phyloP scores from a whole-genome alignment of 305 asterid genomes.

The Rubia peregrina region DNA sequence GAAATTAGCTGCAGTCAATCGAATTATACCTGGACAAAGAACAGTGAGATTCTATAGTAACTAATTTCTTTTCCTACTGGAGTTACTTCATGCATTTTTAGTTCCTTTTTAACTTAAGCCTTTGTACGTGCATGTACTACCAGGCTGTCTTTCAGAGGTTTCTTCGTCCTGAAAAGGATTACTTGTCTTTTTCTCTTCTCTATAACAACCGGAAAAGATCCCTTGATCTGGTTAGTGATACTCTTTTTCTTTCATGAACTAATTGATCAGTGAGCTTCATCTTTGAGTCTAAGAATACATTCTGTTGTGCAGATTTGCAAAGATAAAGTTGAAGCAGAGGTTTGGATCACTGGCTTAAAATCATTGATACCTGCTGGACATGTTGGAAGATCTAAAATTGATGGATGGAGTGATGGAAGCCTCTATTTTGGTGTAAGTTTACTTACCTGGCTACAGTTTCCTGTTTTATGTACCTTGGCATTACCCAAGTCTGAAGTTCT shows the following conservation, averaged over 20 bases:
- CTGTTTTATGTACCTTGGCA: slow-evolving; percentile 2
- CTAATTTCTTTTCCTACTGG: slow-evolving; percentile 6
- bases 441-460: slow-evolving; percentile 14
- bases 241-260: not conserved
- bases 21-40: slow-evolving; percentile 94
- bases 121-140: slow-evolving; percentile 12
- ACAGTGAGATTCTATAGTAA: slow-evolving; percentile 51
- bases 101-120: not conserved
- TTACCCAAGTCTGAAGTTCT: not conserved
- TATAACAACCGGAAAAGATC: slow-evolving; percentile 90
- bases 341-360: slow-evolving; percentile 84
- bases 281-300: slow-evolving; percentile 16
- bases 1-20: slow-evolving; percentile 71
- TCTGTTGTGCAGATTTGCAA: slow-evolving; percentile 62
- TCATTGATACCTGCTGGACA: slow-evolving; percentile 74
- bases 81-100: not conserved
- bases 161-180: slow-evolving; percentile 87
- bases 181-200: slow-evolving; percentile 85
- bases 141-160: slow-evolving; percentile 93
- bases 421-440: slow-evolving; percentile 66
- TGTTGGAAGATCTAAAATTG: slow-evolving; percentile 93
- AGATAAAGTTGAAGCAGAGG: slow-evolving; percentile 94
- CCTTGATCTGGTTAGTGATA: slow-evolving; percentile 81
- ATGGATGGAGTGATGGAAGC: slow-evolving; percentile 93
- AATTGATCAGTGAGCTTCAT: slow-evolving; percentile 12